These are phyloP conservation scores for Backusella parvicylindrica DNA, from an alignment of 192 early-diverging fungal genomes.

Conservation along the genomic window DNA sequence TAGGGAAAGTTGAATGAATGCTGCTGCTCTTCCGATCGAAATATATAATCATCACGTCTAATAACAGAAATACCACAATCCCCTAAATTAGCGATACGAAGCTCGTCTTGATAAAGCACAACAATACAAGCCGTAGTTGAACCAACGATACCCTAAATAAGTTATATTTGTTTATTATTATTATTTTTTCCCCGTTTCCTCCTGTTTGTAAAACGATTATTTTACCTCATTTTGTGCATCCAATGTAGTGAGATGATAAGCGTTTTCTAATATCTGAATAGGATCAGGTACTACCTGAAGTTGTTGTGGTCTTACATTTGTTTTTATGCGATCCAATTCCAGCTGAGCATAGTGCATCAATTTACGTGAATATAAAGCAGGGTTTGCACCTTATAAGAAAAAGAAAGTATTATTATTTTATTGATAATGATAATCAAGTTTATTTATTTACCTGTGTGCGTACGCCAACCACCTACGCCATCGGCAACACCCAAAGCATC, in stretches of 20 bases:
- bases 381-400: conserved; percentile 71
- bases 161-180: neutral
- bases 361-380: conserved; percentile 86
- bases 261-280: conserved; percentile 9
- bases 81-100: conserved; percentile 92
- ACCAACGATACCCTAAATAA: conserved; percentile 67
- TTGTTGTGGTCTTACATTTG: conserved; percentile 29
- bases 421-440: neutral
- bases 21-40: conserved; percentile 95
- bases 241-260: conserved; percentile 13
- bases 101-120: conserved; percentile 85
- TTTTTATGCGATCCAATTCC: conserved; percentile 85
- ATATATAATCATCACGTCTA: conserved; percentile 82
- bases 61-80: conserved; percentile 92
- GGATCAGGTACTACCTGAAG: conserved; percentile 5
- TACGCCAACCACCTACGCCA: conserved; percentile 91
- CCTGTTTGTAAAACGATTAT: neutral
- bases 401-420: neutral
- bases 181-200: too few relatives aligned
- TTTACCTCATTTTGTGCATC: conserved; percentile 62
- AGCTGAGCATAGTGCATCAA: conserved; percentile 90
- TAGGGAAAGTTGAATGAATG: conserved; percentile 99
- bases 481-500: conserved; percentile 92
- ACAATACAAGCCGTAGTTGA: conserved; percentile 90
- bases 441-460: conserved; percentile 17